A percentile compares a stretch with the other conserved stretches of the same genome.
phyloP scores from a whole-genome alignment of 768 basidiomycete species.

The Boletus pseudo-olivaceus region DNA sequence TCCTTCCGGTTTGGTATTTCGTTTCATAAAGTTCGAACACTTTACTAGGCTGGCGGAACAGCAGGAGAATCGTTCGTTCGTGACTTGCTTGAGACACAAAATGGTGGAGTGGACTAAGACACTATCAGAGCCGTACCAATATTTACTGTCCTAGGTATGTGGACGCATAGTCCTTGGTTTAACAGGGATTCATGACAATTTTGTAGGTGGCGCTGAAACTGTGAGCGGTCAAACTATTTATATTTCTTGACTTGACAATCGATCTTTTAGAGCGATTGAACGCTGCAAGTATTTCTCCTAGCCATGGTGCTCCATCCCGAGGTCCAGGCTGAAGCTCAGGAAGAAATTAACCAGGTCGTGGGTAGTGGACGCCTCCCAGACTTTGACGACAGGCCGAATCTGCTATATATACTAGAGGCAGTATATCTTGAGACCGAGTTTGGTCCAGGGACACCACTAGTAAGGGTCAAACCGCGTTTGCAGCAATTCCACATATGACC shows the following conservation, averaged over 20 bases:
- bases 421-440: conserved; percentile 26
- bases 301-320: conserved; percentile 34
- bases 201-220: conserved; percentile 27
- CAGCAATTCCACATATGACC: conserved; percentile 25
- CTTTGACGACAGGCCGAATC: conserved; percentile 22
- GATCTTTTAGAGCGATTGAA: conserved; percentile 10
- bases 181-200: background rate
- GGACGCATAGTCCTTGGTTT: background rate
- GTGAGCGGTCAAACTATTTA: conserved; percentile 7
- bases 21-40: background rate
- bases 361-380: conserved; percentile 30
- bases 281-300: conserved; percentile 27
- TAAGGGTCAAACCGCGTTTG: background rate
- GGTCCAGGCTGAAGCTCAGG: conserved; percentile 28
- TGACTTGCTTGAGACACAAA: conserved; percentile 10
- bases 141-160: conserved; percentile 23
- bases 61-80: conserved; percentile 21
- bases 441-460: background rate
- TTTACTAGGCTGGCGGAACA: conserved; percentile 16
- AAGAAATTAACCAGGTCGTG: conserved; percentile 31
- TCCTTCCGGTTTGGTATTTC: background rate
- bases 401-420: conserved; percentile 34
- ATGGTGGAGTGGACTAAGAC: conserved; percentile 1
- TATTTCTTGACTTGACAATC: background rate
- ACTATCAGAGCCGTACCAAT: conserved; percentile 23